phyloP scores from a whole-genome alignment of 2,329 filamentous ascomycete species.

The Aspergillus fijiensis region DNA sequence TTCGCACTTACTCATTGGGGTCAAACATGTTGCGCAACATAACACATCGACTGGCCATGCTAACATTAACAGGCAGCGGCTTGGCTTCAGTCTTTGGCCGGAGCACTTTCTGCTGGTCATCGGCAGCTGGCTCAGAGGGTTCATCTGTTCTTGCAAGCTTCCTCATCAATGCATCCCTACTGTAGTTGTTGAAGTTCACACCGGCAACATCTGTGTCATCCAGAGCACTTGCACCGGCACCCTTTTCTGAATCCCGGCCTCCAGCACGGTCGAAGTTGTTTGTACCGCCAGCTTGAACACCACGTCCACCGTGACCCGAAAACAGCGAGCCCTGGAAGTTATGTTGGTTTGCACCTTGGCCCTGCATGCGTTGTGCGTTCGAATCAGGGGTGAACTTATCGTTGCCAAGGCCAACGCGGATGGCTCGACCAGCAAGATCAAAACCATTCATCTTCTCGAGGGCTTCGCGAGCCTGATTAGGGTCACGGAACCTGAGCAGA shows the following conservation, averaged over 20 bases:
- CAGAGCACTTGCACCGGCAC: conserved; percentile 83
- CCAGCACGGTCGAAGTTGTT: conserved; percentile 86
- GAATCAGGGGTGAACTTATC: conserved; percentile 99
- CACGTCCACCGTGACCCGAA: conserved; percentile 84
- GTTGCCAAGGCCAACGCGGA: conserved; percentile 97
- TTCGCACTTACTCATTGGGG: conserved; percentile 72
- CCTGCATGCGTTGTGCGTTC: conserved; percentile 89
- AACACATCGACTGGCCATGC: conserved; percentile 90
- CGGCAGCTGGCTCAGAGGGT: conserved; percentile 56
- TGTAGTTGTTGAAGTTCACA: conserved; percentile 99
- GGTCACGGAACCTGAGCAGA: conserved; percentile 69
- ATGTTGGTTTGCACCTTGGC: conserved; percentile 64
- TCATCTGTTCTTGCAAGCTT: conserved; percentile 97
- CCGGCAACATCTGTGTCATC: conserved; percentile 97
- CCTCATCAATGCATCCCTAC: conserved; percentile 96
- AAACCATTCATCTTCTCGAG: conserved; percentile 99
- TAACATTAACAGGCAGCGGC: conserved; percentile 78
- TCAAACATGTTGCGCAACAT: conserved; percentile 96
- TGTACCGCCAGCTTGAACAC: conserved; percentile 71
- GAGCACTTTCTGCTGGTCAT: conserved; percentile 68
- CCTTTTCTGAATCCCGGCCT: conserved; percentile 84
- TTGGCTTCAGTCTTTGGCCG: conserved; percentile 79
- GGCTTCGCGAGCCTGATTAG: conserved; percentile 86
- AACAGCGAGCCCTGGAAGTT: conserved; percentile 87
- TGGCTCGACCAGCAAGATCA: conserved; percentile 93